A percentile compares a stretch with the other conserved stretches of the same genome.
phyloP scores from a whole-genome alignment of 495 filamentous ascomycete genomes.

The Chaetomidium leptoderma region DNA sequence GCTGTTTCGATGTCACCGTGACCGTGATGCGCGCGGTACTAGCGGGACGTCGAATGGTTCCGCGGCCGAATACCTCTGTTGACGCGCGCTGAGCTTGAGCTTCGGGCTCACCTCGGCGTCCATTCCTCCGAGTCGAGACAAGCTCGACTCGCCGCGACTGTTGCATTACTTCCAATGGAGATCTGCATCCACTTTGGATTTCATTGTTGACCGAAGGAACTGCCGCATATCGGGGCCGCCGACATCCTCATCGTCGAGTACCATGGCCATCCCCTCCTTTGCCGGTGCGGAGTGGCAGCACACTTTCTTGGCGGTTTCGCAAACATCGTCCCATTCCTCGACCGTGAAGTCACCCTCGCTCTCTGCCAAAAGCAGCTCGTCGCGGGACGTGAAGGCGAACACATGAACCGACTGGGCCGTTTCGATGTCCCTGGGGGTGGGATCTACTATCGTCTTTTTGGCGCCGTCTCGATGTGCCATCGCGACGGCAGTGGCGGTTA shows the following conservation, averaged over 20 bases:
- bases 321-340: slow-evolving; percentile 70
- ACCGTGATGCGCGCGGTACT: neutral
- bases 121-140: neutral
- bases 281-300: slow-evolving; percentile 51
- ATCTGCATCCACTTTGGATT: slow-evolving; percentile 54
- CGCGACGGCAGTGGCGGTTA: slow-evolving; percentile 60
- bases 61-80: neutral
- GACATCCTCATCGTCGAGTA: slow-evolving; percentile 39
- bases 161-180: slow-evolving; percentile 55
- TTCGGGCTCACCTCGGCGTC: neutral
- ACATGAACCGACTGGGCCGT: slow-evolving; percentile 67
- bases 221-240: slow-evolving; percentile 47
- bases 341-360: slow-evolving; percentile 76
- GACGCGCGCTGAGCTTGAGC: neutral
- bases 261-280: slow-evolving; percentile 47
- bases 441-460: slow-evolving; percentile 48
- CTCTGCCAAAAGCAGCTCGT: slow-evolving; percentile 70
- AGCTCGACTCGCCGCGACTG: neutral
- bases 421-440: slow-evolving; percentile 52
- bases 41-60: neutral
- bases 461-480: slow-evolving; percentile 48
- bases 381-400: slow-evolving; percentile 68
- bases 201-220: slow-evolving; percentile 61
- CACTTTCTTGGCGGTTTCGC: slow-evolving; percentile 56
- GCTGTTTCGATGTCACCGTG: neutral